These are phyloP conservation scores for Botrytis squamosa DNA, from an alignment of 2,329 filamentous ascomycete genomes.

Conservation along the genomic window DNA sequence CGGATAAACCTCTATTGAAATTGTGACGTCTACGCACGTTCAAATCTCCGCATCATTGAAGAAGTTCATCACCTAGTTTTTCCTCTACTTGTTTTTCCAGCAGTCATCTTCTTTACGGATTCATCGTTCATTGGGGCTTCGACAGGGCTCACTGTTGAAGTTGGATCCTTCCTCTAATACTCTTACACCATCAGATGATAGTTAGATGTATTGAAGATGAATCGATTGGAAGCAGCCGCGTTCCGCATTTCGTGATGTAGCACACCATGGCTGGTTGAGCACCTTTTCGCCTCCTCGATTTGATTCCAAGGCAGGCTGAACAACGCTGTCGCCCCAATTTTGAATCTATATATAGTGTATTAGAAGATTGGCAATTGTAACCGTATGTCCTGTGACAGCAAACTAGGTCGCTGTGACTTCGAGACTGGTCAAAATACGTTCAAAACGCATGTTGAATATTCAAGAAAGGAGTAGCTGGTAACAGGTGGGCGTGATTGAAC, in stretches of 20 bases:
- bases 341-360: slow-evolving; percentile 20
- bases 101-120: not conserved
- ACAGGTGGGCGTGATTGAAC: slow-evolving; percentile 16
- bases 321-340: slow-evolving; percentile 18
- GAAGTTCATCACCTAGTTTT: not conserved
- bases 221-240: not conserved
- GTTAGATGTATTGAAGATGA: not conserved
- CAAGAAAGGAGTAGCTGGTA: slow-evolving; percentile 14
- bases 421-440: slow-evolving; percentile 18
- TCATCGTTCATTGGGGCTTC: not conserved
- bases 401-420: slow-evolving; percentile 11
- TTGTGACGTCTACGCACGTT: slow-evolving; percentile 8
- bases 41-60: not conserved
- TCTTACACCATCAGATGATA: slow-evolving; percentile 5
- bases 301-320: slow-evolving; percentile 12
- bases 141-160: slow-evolving; percentile 6
- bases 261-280: slow-evolving; percentile 1
- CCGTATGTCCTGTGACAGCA: slow-evolving; percentile 15
- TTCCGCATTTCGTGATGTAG: slow-evolving; percentile 2
- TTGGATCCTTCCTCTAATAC: slow-evolving; percentile 14
- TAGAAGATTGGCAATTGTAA: slow-evolving; percentile 15
- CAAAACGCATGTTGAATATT: slow-evolving; percentile 4
- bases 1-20: not conserved
- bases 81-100: not conserved
- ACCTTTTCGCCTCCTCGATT: not conserved